Percentiles rank a stretch among this genome's conserved stretches.
Conservation (phyloP, 2,329 filamentous ascomycete genomes). For the Thielaviopsis populi region DNA sequence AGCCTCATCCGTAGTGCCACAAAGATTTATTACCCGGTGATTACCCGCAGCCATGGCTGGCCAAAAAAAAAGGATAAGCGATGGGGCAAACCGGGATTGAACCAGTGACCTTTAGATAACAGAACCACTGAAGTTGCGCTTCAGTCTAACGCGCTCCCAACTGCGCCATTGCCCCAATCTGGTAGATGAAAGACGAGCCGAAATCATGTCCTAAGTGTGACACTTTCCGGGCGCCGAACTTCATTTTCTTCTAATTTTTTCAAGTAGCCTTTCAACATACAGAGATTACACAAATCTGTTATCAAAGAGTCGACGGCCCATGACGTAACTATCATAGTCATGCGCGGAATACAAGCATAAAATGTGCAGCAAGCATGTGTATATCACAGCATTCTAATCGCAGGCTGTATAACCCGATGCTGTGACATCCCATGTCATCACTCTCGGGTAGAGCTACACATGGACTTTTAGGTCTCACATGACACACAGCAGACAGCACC, state of each 20-base stretch:
- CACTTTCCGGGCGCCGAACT: not conserved
- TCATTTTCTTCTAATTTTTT: no score
- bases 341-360: not conserved
- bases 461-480: not conserved
- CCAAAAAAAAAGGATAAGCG: not conserved
- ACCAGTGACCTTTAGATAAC: slow-evolving; percentile 14
- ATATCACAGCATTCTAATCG: not conserved
- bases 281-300: no score
- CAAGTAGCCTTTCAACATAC: no score
- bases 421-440: not conserved
- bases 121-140: slow-evolving; percentile 11
- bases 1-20: not conserved
- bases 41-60: not conserved
- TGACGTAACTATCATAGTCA: not conserved
- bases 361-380: not conserved
- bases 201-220: not conserved
- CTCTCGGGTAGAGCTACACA: not conserved
- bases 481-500: not conserved
- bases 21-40: not conserved
- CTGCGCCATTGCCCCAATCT: slow-evolving; percentile 13
- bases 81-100: slow-evolving; percentile 16
- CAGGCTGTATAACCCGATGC: not conserved
- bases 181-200: not conserved
- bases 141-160: slow-evolving; percentile 17
- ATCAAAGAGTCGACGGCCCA: not conserved